These are phyloP conservation scores for Cyclospora cayetanensis DNA, from an alignment of 169 alveolate genomes.

Conservation along the genomic window DNA sequence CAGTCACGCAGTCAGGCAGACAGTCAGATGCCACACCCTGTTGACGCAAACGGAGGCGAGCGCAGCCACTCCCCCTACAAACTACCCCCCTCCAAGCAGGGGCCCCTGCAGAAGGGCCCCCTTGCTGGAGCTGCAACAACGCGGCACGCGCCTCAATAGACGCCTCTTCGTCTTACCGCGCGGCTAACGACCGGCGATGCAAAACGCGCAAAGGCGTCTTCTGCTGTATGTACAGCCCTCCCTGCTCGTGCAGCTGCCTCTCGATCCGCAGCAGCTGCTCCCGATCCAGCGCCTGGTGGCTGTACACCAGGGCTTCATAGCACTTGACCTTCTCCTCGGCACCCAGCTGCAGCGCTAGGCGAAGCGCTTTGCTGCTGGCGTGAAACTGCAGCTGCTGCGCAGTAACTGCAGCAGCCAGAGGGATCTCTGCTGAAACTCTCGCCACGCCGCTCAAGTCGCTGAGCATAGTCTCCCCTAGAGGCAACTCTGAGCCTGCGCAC, in stretches of 20 bases:
- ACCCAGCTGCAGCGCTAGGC: constrained; percentile 51
- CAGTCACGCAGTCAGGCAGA: neutral
- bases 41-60: neutral
- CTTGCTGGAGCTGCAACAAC: too few species aligned
- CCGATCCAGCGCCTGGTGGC: neutral
- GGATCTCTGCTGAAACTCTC: neutral
- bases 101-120: neutral
- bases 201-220: constrained; percentile 58
- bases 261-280: neutral
- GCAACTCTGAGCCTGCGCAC: neutral
- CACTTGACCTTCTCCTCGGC: constrained; percentile 56
- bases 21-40: neutral
- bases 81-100: neutral
- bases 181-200: constrained; percentile 24
- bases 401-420: neutral
- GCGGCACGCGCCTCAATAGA: too few species aligned
- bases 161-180: neutral
- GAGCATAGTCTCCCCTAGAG: neutral
- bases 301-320: constrained; percentile 25
- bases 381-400: neutral
- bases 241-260: neutral
- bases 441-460: neutral
- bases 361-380: neutral
- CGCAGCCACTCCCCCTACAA: neutral
- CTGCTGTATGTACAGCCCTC: constrained; percentile 15